Evolutionary conservation across 805 yeast genomes (phyloP), one percentile per base, ranked within the genome.

Genomic region (Allodekkera sacchari): DNA sequence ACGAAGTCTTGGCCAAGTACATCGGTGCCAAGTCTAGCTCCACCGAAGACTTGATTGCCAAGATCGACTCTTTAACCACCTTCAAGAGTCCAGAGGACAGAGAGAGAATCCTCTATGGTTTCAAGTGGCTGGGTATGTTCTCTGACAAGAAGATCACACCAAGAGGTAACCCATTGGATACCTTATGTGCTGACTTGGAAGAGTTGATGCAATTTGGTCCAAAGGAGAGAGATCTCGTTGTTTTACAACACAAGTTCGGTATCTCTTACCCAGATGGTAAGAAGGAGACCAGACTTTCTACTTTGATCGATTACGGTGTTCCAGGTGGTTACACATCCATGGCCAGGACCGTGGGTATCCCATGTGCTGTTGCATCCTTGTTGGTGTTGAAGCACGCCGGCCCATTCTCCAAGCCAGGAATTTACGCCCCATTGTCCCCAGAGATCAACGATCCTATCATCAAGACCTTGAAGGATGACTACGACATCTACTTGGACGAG

Each of bases 271-370:
- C 89, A 35, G 92, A 92, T 52, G 97, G 97, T 46, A 61, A 75
- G 44, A 74, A 71, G 34, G 97, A 92, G 67, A 73, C 80, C 41
- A 87, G 97, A 72, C 88, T 97, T 36, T 83, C 96, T 14, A 92
- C 98, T 38, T 68, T 92, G 55, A 89, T 88, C 22, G 95, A 87
- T 61, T 84, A 83, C 62, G 98, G 98, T 66, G 77, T 72, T 46
- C 81, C 81, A 49, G 85, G 88, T 39, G 89, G 92, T 34, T 92
- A 89, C 77, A 81, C 95, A 25, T 88, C 97, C 22, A 92, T 92
- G 98, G 98, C 98, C 45, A 88, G 89, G 59, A 74, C 84, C 43
- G 98, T 92, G 34, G 98, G 98, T 68, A 89, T 87, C 42, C 98
- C 98, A 45, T 89, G 95, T 65, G 96, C 96, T 34, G 94, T 92